A percentile compares a stretch with the other conserved stretches of the same genome.
These are phyloP conservation scores for Aspergillus nidulans DNA, from an alignment of 495 filamentous ascomycete species.

Conservation along the genomic window DNA sequence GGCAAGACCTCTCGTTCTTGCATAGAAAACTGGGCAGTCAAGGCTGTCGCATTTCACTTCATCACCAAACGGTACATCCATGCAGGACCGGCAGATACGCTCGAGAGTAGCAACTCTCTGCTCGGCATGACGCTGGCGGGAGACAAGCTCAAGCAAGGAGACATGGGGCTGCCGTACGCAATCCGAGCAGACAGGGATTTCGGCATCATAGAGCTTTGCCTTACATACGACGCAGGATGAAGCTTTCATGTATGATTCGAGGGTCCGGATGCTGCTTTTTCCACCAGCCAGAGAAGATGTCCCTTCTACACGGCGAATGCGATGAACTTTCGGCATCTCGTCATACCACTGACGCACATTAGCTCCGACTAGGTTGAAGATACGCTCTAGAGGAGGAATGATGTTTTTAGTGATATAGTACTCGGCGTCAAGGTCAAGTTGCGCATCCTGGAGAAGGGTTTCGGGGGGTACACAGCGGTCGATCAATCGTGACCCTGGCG, in stretches of 20 bases:
- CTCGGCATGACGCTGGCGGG: slow-evolving; percentile 58
- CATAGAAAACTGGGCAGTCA: slow-evolving; percentile 93
- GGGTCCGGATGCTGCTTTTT: slow-evolving; percentile 52
- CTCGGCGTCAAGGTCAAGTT: slow-evolving; percentile 84
- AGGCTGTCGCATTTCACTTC: slow-evolving; percentile 79
- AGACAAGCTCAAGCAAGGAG: slow-evolving; percentile 58
- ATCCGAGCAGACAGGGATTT: slow-evolving; percentile 52
- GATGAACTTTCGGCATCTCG: slow-evolving; percentile 89
- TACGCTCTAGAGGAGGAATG: slow-evolving; percentile 90
- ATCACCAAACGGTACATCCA: slow-evolving; percentile 64
- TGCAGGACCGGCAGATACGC: slow-evolving; percentile 77
- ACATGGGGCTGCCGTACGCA: slow-evolving; percentile 55
- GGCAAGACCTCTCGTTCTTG: slow-evolving; percentile 65
- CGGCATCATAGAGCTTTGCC: slow-evolving; percentile 53
- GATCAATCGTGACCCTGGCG: slow-evolving; percentile 77
- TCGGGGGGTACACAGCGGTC: slow-evolving; percentile 90
- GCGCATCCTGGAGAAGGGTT: slow-evolving; percentile 66
- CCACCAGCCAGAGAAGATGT: slow-evolving; percentile 11
- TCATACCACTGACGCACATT: slow-evolving; percentile 92
- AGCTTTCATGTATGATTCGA: slow-evolving; percentile 84
- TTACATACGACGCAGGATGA: slow-evolving; percentile 76
- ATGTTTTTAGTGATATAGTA: slow-evolving; percentile 97
- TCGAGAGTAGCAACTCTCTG: slow-evolving; percentile 61
- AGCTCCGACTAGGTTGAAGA: slow-evolving; percentile 94
- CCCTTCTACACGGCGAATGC: slow-evolving; percentile 57